Percentiles rank a stretch among this genome's conserved stretches.
Conservation (phyloP, 2,329 filamentous ascomycete genomes). For the Pezicula neosporulosa region DNA sequence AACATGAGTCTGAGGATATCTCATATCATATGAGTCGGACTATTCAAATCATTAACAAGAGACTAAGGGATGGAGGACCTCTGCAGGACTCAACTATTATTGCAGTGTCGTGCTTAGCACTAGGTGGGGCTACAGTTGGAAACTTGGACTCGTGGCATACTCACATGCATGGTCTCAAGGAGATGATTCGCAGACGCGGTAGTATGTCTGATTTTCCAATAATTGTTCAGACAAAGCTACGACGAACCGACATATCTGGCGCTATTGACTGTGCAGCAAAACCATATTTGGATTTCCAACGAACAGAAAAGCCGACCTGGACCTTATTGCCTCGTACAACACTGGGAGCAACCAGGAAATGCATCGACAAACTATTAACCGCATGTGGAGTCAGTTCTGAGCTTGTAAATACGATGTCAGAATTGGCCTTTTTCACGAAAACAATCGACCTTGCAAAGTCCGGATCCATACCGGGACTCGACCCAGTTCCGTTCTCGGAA, state of each 20-base stretch:
- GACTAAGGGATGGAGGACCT: neutral
- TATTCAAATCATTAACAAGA: constrained; percentile 13
- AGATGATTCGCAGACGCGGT: constrained; percentile 11
- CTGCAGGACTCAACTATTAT: constrained; percentile 13
- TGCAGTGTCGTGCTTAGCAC: constrained; percentile 17
- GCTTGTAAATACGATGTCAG: constrained; percentile 9
- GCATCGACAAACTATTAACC: neutral
- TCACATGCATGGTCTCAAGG: constrained; percentile 20
- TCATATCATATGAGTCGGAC: constrained; percentile 11
- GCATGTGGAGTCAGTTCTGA: constrained; percentile 1
- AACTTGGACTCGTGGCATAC: constrained; percentile 14
- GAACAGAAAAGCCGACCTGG: constrained; percentile 7
- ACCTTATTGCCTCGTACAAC: constrained; percentile 1
- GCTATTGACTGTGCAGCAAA: constrained; percentile 17
- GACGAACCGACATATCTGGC: constrained; percentile 19
- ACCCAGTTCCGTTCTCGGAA: constrained; percentile 13
- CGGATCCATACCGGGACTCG: neutral
- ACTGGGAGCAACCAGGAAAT: neutral
- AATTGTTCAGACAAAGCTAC: constrained; percentile 15
- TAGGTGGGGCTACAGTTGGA: constrained; percentile 17
- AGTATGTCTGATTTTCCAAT: constrained; percentile 3
- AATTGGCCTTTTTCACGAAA: constrained; percentile 13
- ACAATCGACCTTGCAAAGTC: constrained; percentile 8
- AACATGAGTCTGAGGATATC: constrained; percentile 11
- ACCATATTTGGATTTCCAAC: constrained; percentile 12